A percentile compares a stretch with the other conserved stretches of the same genome.
Conservation (phyloP, 257 asterid species). For the Primulina eburnea region DNA sequence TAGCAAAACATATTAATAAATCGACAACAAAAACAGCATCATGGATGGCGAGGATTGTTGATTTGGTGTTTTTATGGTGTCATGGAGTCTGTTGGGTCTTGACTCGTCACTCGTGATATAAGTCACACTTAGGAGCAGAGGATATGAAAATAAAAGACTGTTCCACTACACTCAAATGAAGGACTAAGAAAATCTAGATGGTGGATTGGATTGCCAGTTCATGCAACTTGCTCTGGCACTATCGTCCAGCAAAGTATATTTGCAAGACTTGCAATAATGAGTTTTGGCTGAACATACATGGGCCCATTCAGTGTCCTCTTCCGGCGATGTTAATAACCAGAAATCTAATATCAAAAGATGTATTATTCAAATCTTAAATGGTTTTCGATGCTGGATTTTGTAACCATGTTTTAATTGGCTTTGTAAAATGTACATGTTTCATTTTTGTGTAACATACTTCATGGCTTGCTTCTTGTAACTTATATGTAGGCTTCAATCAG, state of each 20-base stretch:
- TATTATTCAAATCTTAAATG: no score
- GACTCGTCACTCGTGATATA: not conserved
- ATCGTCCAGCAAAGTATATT: not conserved
- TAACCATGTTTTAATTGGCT: not conserved
- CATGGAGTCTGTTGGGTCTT: not conserved
- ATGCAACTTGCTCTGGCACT: not conserved
- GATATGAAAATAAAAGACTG: not conserved
- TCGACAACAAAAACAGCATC: not conserved
- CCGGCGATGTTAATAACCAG: not conserved
- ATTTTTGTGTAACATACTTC: not conserved
- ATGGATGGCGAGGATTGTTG: not conserved
- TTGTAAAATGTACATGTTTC: not conserved
- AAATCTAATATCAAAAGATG: no score
- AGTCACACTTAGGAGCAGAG: not conserved
- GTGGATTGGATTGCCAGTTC: not conserved
- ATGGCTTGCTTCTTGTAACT: slow-evolving; percentile 8
- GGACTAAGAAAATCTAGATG: not conserved
- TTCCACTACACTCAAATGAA: not conserved
- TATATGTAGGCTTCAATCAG: not conserved
- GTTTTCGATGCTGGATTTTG: not conserved
- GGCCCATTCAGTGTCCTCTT: not conserved
- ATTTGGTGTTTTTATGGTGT: not conserved
- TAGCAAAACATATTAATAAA: not conserved
- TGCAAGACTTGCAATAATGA: not conserved
- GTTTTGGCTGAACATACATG: not conserved